A percentile compares a stretch with the other conserved stretches of the same genome.
These are phyloP conservation scores for Pichia terricola DNA, from an alignment of 1,139 yeast species.

Conservation along the genomic window DNA sequence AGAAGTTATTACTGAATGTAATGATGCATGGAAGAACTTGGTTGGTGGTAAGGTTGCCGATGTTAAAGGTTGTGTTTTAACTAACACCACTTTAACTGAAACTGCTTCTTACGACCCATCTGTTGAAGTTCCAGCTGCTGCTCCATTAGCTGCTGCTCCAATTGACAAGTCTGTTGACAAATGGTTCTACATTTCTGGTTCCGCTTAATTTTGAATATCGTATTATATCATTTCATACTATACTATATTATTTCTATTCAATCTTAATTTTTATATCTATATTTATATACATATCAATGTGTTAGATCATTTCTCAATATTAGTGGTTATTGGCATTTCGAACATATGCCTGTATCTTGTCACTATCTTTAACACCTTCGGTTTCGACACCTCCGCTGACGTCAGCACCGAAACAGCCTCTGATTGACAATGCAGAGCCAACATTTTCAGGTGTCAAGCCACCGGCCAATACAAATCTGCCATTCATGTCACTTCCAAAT, in stretches of 20 bases:
- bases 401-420: constrained; percentile 75
- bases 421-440: constrained; percentile 33
- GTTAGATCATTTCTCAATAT: background rate
- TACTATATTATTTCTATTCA: background rate
- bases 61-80: constrained; percentile 46
- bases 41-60: constrained; percentile 38
- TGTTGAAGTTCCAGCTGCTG: constrained; percentile 58
- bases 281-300: background rate
- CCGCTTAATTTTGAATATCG: constrained; percentile 39
- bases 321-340: constrained; percentile 17
- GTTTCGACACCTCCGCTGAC: constrained; percentile 95
- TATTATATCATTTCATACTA: background rate
- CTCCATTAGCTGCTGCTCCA: constrained; percentile 77
- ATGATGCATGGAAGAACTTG: constrained; percentile 63
- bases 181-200: constrained; percentile 98
- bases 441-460: constrained; percentile 78
- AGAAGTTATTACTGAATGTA: constrained; percentile 59
- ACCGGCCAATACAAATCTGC: constrained; percentile 71
- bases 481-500: constrained; percentile 31
- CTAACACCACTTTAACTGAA: constrained; percentile 62
- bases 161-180: constrained; percentile 95
- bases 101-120: constrained; percentile 44
- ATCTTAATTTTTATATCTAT: background rate
- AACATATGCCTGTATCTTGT: constrained; percentile 52
- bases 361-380: constrained; percentile 57